Evolutionary conservation across 1,284 basidiomycete genomes (phyloP).

Genomic region (Papiliotrema nemorosa): DNA sequence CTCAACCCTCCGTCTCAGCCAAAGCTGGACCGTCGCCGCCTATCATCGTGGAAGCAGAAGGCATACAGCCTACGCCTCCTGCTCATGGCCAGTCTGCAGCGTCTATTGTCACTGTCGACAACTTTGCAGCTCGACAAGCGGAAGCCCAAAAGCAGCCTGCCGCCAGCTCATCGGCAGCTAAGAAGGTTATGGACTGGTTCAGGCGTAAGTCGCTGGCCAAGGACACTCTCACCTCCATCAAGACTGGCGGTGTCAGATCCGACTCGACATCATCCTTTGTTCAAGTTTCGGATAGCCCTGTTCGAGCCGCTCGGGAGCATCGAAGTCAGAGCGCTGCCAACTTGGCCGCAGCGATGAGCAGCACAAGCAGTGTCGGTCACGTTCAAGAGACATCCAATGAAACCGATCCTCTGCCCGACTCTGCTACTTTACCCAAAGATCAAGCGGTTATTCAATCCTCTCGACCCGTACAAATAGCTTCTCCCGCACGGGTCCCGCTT

Average conservation of each 20-base stretch:
- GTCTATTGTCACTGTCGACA: slow-evolving; percentile 41
- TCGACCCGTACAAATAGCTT: background rate
- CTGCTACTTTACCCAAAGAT: slow-evolving; percentile 12
- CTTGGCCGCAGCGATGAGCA: slow-evolving; percentile 22
- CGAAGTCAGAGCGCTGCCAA: slow-evolving; percentile 7
- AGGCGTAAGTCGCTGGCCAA: slow-evolving; percentile 54
- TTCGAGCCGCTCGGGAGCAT: slow-evolving; percentile 7
- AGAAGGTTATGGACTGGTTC: slow-evolving; percentile 65
- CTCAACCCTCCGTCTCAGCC: background rate
- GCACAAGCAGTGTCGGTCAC: slow-evolving; percentile 23
- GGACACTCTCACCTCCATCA: slow-evolving; percentile 33
- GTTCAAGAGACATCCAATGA: slow-evolving; percentile 11
- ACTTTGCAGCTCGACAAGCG: slow-evolving; percentile 19
- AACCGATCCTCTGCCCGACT: slow-evolving; percentile 10
- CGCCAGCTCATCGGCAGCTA: slow-evolving; percentile 55
- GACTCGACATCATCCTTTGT: slow-evolving; percentile 35
- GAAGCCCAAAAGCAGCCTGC: slow-evolving; percentile 14
- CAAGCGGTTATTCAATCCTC: background rate
- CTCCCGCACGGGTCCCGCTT: slow-evolving; percentile 14
- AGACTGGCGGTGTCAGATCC: slow-evolving; percentile 18
- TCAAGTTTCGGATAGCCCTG: slow-evolving; percentile 17
- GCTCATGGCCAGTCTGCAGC: slow-evolving; percentile 30
- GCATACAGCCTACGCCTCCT: slow-evolving; percentile 17
- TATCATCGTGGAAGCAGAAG: slow-evolving; percentile 21
- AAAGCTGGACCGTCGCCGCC: slow-evolving; percentile 14